Conservation (phyloP, 2,329 filamentous ascomycete species). For the Aspergillus brunneoviolaceus region DNA sequence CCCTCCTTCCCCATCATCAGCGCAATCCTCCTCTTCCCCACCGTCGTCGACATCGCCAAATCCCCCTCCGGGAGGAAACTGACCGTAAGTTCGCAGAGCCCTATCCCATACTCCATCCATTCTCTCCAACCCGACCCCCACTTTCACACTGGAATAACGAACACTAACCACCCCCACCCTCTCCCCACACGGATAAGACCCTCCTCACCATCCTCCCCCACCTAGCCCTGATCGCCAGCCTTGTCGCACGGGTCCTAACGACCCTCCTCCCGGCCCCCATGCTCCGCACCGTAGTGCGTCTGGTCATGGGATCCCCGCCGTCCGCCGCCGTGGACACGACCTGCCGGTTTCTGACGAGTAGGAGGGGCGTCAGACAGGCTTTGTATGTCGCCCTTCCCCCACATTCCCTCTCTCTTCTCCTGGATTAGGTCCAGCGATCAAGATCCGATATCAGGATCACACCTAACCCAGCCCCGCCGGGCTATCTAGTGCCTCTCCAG, state of each 20-base stretch:
- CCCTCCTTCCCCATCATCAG: conserved; percentile 41
- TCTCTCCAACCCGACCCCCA: too few species aligned
- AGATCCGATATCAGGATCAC: too few species aligned
- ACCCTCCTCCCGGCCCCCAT: conserved; percentile 41
- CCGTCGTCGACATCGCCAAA: conserved; percentile 67
- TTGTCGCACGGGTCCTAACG: conserved; percentile 46
- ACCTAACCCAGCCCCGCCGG: too few species aligned
- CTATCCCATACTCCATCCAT: neutral
- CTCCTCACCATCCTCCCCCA: conserved; percentile 38
- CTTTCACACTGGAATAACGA: too few species aligned
- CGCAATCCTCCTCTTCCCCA: conserved; percentile 70
- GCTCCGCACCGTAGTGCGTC: conserved; percentile 44
- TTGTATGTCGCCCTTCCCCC: conserved; percentile 38
- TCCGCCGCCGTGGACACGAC: conserved; percentile 49
- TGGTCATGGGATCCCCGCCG: conserved; percentile 42
- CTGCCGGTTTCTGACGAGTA: conserved; percentile 50
- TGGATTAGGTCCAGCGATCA: too few species aligned
- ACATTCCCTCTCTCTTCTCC: neutral
- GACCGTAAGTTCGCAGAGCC: conserved; percentile 27
- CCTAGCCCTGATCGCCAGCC: conserved; percentile 36
- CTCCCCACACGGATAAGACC: conserved; percentile 17
- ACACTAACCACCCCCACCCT: neutral
- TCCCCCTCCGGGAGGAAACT: conserved; percentile 61
- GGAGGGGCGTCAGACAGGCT: conserved; percentile 54
- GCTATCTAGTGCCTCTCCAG: too few species aligned